These are phyloP conservation scores for Colletotrichum sp. DNA, from an alignment of 2,329 filamentous ascomycete genomes.

Conservation along the genomic window DNA sequence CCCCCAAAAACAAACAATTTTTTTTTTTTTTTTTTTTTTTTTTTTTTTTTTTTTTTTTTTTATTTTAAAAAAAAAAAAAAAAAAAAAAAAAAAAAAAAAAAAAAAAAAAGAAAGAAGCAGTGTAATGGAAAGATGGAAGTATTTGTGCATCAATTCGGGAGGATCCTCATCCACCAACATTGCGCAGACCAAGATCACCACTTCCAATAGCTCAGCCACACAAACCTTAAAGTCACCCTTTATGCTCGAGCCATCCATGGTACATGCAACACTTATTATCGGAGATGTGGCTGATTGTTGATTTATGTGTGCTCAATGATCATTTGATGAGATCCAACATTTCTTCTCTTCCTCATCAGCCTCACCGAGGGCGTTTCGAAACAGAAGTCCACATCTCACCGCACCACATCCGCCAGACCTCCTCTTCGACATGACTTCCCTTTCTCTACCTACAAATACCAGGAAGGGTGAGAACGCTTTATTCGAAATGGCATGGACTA, in stretches of 20 bases:
- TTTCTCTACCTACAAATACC: neutral
- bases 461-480: neutral
- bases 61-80: too few species aligned
- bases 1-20: too few species aligned
- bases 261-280: neutral
- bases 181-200: neutral
- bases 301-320: neutral
- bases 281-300: neutral
- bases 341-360: neutral
- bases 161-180: neutral
- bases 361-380: neutral
- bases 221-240: neutral
- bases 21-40: too few species aligned
- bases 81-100: too few species aligned
- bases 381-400: neutral
- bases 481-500: neutral
- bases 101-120: too few species aligned
- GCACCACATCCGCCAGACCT: neutral
- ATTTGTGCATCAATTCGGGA: neutral
- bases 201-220: neutral
- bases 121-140: neutral
- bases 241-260: neutral
- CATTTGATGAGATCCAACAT: neutral
- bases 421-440: neutral
- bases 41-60: too few species aligned